Evolutionary conservation across 2,329 filamentous ascomycete genomes (phyloP).

Genomic region (Ambrosiella cleistominuta): DNA sequence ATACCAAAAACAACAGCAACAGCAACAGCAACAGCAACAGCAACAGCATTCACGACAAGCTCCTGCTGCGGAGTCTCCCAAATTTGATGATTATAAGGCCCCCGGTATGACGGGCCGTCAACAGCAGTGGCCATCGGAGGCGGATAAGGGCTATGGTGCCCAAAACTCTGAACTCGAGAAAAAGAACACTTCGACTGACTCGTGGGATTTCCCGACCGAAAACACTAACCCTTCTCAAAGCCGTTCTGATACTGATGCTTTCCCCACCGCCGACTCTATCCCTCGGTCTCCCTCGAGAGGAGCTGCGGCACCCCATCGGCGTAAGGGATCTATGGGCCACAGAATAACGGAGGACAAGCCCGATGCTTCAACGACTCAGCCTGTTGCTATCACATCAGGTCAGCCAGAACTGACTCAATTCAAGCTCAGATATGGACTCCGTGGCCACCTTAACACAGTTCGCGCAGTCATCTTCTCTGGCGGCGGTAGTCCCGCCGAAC

Average conservation of each 20-base stretch:
- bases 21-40: slow-evolving; percentile 29
- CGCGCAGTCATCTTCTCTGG: slow-evolving; percentile 93
- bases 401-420: slow-evolving; percentile 54
- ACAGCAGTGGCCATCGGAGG: neutral
- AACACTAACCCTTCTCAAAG: slow-evolving; percentile 35
- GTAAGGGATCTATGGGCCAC: slow-evolving; percentile 64
- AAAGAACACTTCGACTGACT: slow-evolving; percentile 41
- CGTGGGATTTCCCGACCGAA: slow-evolving; percentile 84
- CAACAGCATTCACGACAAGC: slow-evolving; percentile 13
- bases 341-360: slow-evolving; percentile 54
- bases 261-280: slow-evolving; percentile 63
- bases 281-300: slow-evolving; percentile 60
- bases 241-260: slow-evolving; percentile 73
- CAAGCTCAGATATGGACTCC: slow-evolving; percentile 79
- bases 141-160: neutral
- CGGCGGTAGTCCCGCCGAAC: slow-evolving; percentile 84
- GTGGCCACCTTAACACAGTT: slow-evolving; percentile 86
- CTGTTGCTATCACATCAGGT: slow-evolving; percentile 22
- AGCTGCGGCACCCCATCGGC: slow-evolving; percentile 45
- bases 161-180: slow-evolving; percentile 6
- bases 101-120: neutral
- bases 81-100: slow-evolving; percentile 15
- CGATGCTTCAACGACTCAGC: slow-evolving; percentile 25
- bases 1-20: slow-evolving; percentile 27
- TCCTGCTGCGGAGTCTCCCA: neutral